Evolutionary conservation across 2,329 filamentous ascomycete genomes (phyloP).

Genomic region (Rhinocladiella similis): DNA sequence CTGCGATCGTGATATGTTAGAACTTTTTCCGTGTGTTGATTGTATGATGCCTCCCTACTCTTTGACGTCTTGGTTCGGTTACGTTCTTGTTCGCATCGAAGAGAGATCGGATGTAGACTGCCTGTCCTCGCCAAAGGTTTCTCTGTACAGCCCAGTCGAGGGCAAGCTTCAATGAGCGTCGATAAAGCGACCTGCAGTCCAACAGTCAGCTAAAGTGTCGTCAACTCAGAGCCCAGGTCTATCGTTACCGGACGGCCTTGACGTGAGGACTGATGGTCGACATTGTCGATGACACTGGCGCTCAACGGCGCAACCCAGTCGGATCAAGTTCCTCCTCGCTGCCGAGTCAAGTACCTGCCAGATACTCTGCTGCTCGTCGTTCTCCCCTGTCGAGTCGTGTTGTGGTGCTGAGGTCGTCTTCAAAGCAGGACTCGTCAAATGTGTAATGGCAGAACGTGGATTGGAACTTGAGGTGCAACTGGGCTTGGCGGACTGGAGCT

Average conservation of each 20-base stretch:
- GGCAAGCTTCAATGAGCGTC: conserved; percentile 86
- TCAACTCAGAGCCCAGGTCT: conserved; percentile 8
- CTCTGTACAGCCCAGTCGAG: conserved; percentile 95
- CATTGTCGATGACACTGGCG: conserved; percentile 33
- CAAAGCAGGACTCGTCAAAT: conserved; percentile 3
- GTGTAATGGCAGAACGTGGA: conserved; percentile 23
- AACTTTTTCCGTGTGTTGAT: background rate
- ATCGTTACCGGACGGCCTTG: conserved; percentile 40
- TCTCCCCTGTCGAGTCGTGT: background rate
- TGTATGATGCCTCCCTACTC: conserved; percentile 55
- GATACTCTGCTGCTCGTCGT: background rate
- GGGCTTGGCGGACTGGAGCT: conserved; percentile 17
- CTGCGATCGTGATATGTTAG: conserved; percentile 49
- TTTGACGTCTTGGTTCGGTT: conserved; percentile 79
- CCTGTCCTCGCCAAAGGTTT: conserved; percentile 91
- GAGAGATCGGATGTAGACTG: conserved; percentile 88
- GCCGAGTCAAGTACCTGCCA: background rate
- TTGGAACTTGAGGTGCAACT: conserved; percentile 20
- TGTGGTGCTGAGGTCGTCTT: background rate
- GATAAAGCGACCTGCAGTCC: conserved; percentile 68
- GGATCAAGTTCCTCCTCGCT: conserved; percentile 7
- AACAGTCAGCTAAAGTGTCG: conserved; percentile 30
- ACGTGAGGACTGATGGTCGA: conserved; percentile 32
- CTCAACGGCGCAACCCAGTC: conserved; percentile 1
- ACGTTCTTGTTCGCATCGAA: conserved; percentile 91